Conservation (phyloP, 2,329 filamentous ascomycete genomes). For the Cucurbitaria berberidis region DNA sequence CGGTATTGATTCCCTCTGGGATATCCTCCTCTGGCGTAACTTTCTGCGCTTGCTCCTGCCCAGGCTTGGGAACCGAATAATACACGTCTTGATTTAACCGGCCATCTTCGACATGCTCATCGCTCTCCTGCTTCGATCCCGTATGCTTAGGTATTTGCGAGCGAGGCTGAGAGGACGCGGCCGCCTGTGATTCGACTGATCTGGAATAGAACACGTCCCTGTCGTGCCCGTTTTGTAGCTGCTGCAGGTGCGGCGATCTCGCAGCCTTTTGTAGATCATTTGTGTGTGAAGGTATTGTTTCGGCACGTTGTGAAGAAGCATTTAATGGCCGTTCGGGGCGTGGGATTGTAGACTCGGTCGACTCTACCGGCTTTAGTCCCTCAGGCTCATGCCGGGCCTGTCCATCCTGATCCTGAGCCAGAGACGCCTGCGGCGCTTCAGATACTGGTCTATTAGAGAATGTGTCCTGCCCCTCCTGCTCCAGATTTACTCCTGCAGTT, state of each 20-base stretch:
- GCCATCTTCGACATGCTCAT: conserved; percentile 50
- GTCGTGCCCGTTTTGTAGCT: conserved; percentile 51
- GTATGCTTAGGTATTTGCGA: conserved; percentile 62
- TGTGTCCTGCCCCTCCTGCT: conserved; percentile 36
- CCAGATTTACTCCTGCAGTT: conserved; percentile 41
- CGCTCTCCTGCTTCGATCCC: conserved; percentile 54
- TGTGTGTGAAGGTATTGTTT: conserved; percentile 61
- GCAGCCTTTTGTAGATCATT: conserved; percentile 52
- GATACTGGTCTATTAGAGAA: conserved; percentile 38
- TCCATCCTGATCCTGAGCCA: conserved; percentile 35
- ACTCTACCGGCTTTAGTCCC: conserved; percentile 47
- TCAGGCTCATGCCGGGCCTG: conserved; percentile 22
- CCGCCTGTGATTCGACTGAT: conserved; percentile 54
- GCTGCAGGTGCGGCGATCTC: conserved; percentile 26
- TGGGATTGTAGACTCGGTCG: conserved; percentile 52
- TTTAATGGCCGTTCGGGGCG: conserved; percentile 36
- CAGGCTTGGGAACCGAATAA: conserved; percentile 47
- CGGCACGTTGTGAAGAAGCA: conserved; percentile 53
- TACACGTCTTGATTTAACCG: conserved; percentile 63
- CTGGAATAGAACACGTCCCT: conserved; percentile 64
- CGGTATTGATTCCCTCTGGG: conserved; percentile 64
- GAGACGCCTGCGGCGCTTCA: conserved; percentile 47
- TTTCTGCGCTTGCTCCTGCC: conserved; percentile 25
- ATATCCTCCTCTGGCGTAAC: conserved; percentile 51
- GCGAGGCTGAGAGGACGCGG: conserved; percentile 60